Evolutionary conservation across 768 basidiomycete genomes (phyloP), one percentile per base, ranked within the genome.

Genomic region (Dacryopinax primogenitus): DNA sequence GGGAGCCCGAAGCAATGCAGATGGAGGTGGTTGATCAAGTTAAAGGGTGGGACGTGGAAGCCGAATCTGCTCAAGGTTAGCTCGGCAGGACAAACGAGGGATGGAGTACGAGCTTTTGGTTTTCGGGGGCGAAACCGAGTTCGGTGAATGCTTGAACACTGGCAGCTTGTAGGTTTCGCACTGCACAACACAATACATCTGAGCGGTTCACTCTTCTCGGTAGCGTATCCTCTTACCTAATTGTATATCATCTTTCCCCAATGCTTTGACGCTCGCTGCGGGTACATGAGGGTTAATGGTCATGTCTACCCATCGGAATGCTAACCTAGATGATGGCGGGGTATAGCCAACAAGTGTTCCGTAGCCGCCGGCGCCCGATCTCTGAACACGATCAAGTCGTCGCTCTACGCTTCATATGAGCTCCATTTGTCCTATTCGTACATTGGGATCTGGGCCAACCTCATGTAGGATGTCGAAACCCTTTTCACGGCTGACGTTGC

Each of bases 41-140:
- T 85, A 73, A 86, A 88, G 0, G 89, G 89, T 0, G 88, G 86
- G 63, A 90, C 87, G 71, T 91, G 88, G 70, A 90, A 91, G 0
- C 89, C 88, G 76, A 90, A 78, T 67, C 89, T 89, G 65, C 35
- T 21, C 44, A 64, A 61, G 12, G 32, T n/a, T 23, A 3, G 30
- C 21, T 62, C 30, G 26, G 35, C 23, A 62, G 11, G 32, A 33
- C 11, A 26, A 37, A 12, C 11, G 26, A 64, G 4, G 32, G 34
- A 71, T 70, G 6, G 28, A 68, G 65, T 68, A 85, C 86, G 77
- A 79, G 73, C 83, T 81, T 67, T 76, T 75, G 44, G 72, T 64
- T 13, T 67, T 65, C 6, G 77, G 51, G 32, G 6, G 69, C 76
- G n/a, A 83, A 74, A 11, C 77, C 74, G 26, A 81, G 72, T 9